Base-by-base conservation (phyloP, 148 eudicot genomes). In the Gaultheria prostrata region DNA sequence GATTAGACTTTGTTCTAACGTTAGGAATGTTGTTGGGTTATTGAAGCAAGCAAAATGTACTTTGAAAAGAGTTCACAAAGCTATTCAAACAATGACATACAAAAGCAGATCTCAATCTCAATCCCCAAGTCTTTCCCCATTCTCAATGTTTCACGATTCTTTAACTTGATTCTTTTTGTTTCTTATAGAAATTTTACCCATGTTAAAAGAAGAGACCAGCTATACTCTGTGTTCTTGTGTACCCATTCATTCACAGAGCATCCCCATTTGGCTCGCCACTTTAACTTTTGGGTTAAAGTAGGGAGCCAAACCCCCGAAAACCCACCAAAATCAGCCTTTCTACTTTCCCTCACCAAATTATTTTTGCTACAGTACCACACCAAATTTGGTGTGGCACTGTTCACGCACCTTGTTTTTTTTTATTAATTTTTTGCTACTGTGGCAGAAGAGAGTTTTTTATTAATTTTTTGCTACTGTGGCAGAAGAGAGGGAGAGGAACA, bases 1-100 rank as follows among this genome's bases (percentile, higher is more conserved):
- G 72, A 81, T 76, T 88, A 85, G 82, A 83, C 87, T 85, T 85
- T 85, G 72, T 80, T 77, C 75, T 28, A 85, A 88, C 84, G 86
- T 85, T 83, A 83, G 82, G 89, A 83, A 88, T n/a, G n/a, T n/a
- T 88, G 85, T 72, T 61, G 33, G 51, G 24, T 81, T 61, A 72
- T 28, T 43, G 9, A 30, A 50, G 82, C 46, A 79, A 61, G 32
- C 18, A 20, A 13, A 3, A 30, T 32, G 33, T 45, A 51, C 65
- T 56, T 81, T 46, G 33, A 63, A 87, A 85, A 83, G 86, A 79
- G 87, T 53, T 46, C 12, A 77, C 10, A 84, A 87, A 21, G 78
- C 85, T 49, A 84, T 82, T 63, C 45, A 76, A 30, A 77, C 35
- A 82, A 67, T 76, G 85, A 87, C 82, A 59, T 78, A n/a, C 80